Base-by-base conservation (phyloP, 1,139 yeast species). In the Sugiyamaella pinicola region DNA sequence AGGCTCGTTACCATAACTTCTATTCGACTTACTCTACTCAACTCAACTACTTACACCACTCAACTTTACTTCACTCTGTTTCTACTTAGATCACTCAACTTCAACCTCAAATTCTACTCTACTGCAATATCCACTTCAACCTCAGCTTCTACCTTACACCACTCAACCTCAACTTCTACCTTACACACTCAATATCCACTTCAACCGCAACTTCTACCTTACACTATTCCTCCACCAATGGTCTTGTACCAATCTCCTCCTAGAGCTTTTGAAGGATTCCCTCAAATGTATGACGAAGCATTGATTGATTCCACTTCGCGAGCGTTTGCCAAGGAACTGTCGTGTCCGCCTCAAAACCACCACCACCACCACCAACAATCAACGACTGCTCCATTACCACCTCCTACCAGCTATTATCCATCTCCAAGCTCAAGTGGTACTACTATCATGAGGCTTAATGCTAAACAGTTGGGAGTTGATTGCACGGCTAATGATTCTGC, bases 241-340 rank as follows among this genome's bases (percentile, higher is more conserved):
- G 40, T 45, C 26, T 17, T 45, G 41, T 45, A 45, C 34, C 41
- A 45, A 9, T 45, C 48, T 10, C 48, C 48, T 22, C 33, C 38
- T 12, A 15, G 43, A 39, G 43, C 35, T 41, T 41, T 41, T 41
- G 35, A 41, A 28, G 33, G 41, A 10, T 45, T 45, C 18, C 29
- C 39, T 26, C 34, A 22, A 22, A 45, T 45, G 48, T 45, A 45
- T 19, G 34, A 45, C 18, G 48, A 45, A 22, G 48, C 22, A 15
- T 31, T 41, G 13, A 41, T 42, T 21, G 34, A 42, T 28, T 29
- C 46, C 8, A 19, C 31, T 15, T 6, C 28, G 28, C 5, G 17
- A 31, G 35, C 17, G 35, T 31, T 31, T 4, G 17, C 12, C 15
- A 31, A 13, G 17, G 35, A 6, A 13, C 4, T 4, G 9, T 9